Evolutionary conservation across 2,329 filamentous ascomycete genomes (phyloP).

Genomic region (Penicillium sp.): DNA sequence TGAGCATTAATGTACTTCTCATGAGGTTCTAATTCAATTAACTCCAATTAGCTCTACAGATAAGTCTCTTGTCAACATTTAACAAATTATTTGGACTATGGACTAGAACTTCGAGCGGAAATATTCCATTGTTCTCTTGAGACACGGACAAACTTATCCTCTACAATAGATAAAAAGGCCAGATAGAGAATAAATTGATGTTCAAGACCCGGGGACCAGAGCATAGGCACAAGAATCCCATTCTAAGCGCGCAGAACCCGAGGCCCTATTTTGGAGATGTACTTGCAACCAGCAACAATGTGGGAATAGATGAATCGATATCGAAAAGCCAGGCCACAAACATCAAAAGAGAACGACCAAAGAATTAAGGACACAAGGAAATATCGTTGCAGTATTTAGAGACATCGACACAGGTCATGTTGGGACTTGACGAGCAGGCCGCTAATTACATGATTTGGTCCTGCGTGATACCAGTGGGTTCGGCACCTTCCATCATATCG

Average conservation of each 20-base stretch:
- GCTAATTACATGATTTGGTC: slow-evolving; percentile 85
- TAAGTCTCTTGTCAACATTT: too few relatives aligned
- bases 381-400: not conserved
- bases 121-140: too few relatives aligned
- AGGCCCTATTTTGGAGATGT: slow-evolving; percentile 4
- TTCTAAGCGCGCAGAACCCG: slow-evolving; percentile 7
- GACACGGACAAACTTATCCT: too few relatives aligned
- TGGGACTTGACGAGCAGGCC: not conserved
- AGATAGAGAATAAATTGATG: too few relatives aligned
- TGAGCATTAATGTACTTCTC: too few relatives aligned
- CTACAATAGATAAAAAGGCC: not conserved
- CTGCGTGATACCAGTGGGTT: slow-evolving; percentile 70
- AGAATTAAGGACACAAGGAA: slow-evolving; percentile 2
- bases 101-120: too few relatives aligned
- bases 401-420: not conserved
- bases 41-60: too few relatives aligned
- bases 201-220: not conserved
- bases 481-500: slow-evolving; percentile 78
- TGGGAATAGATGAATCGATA: slow-evolving; percentile 24
- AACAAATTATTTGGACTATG: too few relatives aligned
- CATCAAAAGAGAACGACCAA: slow-evolving; percentile 6
- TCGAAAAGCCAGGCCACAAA: slow-evolving; percentile 6
- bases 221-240: slow-evolving; percentile 11
- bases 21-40: too few relatives aligned
- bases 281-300: slow-evolving; percentile 7